Conservation (phyloP, 2,329 filamentous ascomycete species). For the Calonectria fujianensis region DNA sequence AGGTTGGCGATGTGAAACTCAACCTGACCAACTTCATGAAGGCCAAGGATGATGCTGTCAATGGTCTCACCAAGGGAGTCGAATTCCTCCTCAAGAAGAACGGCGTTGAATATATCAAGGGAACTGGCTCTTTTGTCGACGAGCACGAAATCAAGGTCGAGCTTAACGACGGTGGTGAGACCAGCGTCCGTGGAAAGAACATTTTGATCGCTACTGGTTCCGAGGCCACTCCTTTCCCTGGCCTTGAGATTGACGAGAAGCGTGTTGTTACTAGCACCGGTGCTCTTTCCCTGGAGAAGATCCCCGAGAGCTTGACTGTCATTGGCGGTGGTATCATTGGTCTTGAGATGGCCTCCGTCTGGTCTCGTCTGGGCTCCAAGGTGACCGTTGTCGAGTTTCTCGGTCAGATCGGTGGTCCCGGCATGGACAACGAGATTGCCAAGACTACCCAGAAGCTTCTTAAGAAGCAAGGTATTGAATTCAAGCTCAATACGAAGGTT, state of each 20-base stretch:
- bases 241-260: conserved; percentile 97
- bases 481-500: conserved; percentile 99
- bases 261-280: conserved; percentile 97
- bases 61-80: conserved; percentile 94
- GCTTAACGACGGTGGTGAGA: conserved; percentile 93
- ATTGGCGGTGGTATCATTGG: conserved; percentile 99
- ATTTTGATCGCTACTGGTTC: conserved; percentile 98
- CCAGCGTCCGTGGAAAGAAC: conserved; percentile 92
- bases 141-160: conserved; percentile 95
- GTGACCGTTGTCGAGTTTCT: conserved; percentile 99
- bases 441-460: conserved; percentile 95
- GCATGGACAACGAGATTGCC: conserved; percentile 96
- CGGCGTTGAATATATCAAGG: conserved; percentile 98
- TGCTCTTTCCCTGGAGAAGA: conserved; percentile 90
- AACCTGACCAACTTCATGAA: conserved; percentile 98
- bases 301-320: conserved; percentile 97
- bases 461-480: conserved; percentile 97
- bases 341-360: conserved; percentile 98
- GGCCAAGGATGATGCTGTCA: conserved; percentile 95
- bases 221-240: conserved; percentile 96
- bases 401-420: conserved; percentile 95
- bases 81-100: conserved; percentile 99
- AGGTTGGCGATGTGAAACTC: conserved; percentile 97
- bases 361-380: conserved; percentile 94
- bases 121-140: conserved; percentile 88